These are phyloP conservation scores for Backusella australiensis DNA, from an alignment of 192 early-diverging fungal genomes.

Conservation along the genomic window DNA sequence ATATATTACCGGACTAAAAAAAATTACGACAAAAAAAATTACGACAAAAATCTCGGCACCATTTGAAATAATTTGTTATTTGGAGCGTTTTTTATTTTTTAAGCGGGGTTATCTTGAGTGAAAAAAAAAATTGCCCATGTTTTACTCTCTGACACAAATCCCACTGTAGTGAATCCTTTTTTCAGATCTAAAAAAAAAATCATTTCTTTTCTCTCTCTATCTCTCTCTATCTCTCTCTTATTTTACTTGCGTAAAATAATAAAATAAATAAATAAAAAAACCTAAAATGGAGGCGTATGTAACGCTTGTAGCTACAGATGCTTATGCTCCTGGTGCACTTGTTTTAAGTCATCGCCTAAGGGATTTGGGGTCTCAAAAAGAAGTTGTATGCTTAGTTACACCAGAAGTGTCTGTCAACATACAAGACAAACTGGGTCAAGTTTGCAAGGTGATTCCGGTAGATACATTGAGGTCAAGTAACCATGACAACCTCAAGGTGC, in stretches of 20 bases:
- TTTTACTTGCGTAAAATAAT: neutral
- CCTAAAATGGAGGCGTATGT: conserved; percentile 62
- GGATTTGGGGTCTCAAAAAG: conserved; percentile 53
- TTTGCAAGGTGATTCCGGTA: conserved; percentile 79
- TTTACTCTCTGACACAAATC: neutral
- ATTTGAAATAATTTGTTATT: neutral
- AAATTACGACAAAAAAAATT: too few species aligned
- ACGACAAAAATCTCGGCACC: too few species aligned
- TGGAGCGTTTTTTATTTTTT: neutral
- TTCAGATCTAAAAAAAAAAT: neutral
- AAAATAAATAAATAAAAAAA: too few species aligned
- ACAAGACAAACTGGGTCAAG: conserved; percentile 50
- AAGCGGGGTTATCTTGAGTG: neutral
- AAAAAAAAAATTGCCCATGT: neutral
- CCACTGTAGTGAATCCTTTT: neutral
- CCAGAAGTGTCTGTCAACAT: conserved; percentile 51
- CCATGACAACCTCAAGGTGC: conserved; percentile 54
- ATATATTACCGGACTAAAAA: too few species aligned
- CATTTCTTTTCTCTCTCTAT: neutral
- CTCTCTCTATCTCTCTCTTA: neutral
- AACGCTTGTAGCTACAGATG: conserved; percentile 86
- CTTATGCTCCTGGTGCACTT: conserved; percentile 82
- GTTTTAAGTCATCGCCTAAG: conserved; percentile 77
- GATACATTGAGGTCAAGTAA: conserved; percentile 62
- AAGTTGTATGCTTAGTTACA: conserved; percentile 72